Evolutionary conservation across 305 asterid species (phyloP).

Genomic region (Fraxinus greggii): DNA sequence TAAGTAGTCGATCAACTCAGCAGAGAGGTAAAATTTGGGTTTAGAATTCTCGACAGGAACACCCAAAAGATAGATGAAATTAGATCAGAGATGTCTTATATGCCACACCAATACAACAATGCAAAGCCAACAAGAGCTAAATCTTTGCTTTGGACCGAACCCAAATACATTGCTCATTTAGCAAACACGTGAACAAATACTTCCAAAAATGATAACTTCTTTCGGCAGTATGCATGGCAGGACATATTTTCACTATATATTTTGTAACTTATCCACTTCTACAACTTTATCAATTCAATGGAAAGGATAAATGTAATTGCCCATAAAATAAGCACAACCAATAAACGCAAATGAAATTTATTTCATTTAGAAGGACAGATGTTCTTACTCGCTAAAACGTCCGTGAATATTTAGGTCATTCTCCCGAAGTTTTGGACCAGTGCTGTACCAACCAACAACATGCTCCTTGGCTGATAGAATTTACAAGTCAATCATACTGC

Average conservation of each 20-base stretch:
- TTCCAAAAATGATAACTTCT: neutral
- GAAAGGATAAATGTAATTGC: neutral
- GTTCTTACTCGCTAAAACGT: slow-evolving; percentile 74
- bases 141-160: neutral
- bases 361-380: slow-evolving; percentile 8
- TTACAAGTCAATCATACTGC: slow-evolving; percentile 16
- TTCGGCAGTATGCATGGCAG: neutral
- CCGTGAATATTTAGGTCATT: slow-evolving; percentile 75
- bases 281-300: neutral
- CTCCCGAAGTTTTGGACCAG: slow-evolving; percentile 88
- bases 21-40: neutral
- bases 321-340: neutral
- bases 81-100: neutral
- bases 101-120: neutral
- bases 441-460: slow-evolving; percentile 97
- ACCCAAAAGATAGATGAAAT: neutral
- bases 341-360: neutral
- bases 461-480: slow-evolving; percentile 84
- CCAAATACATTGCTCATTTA: neutral
- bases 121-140: neutral
- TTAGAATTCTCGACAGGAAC: neutral
- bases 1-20: neutral
- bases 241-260: neutral
- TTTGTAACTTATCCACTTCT: neutral
- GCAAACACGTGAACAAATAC: neutral